A percentile compares a stretch with the other conserved stretches of the same genome.
These are phyloP conservation scores for Amanita polypyramis DNA, from an alignment of 768 basidiomycete genomes.

Conservation along the genomic window DNA sequence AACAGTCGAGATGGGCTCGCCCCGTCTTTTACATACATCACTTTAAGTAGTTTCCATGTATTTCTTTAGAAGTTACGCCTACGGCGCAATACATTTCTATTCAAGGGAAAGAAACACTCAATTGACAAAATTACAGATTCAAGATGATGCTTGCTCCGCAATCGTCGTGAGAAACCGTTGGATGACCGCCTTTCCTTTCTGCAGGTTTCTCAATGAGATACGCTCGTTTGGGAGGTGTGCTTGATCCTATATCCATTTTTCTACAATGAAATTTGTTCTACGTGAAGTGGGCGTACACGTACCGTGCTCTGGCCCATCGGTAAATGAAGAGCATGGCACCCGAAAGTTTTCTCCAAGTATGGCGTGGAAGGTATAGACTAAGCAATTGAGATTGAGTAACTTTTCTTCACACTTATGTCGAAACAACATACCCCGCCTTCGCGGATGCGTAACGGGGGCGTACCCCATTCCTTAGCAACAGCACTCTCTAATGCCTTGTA, in stretches of 20 bases:
- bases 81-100: too few relatives aligned
- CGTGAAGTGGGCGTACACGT: conserved; percentile 16
- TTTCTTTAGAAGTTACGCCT: too few relatives aligned
- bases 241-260: conserved; percentile 51
- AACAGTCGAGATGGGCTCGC: too few relatives aligned
- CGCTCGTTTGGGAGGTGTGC: conserved; percentile 92
- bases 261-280: neutral
- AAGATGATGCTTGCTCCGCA: conserved; percentile 20
- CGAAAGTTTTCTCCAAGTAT: conserved; percentile 85
- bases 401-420: neutral
- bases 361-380: conserved; percentile 93
- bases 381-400: conserved; percentile 5
- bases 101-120: too few relatives aligned
- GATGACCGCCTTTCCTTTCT: conserved; percentile 65
- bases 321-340: conserved; percentile 83
- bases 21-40: too few relatives aligned
- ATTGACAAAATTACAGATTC: neutral
- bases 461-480: conserved; percentile 80
- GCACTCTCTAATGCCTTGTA: conserved; percentile 80
- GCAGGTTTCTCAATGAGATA: conserved; percentile 75
- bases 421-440: conserved; percentile 74
- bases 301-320: conserved; percentile 91
- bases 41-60: too few relatives aligned
- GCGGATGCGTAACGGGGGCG: conserved; percentile 76
- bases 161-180: conserved; percentile 61